These are phyloP conservation scores for Incumbomyces delicatus DNA, from an alignment of 2,329 filamentous ascomycete genomes.

Conservation along the genomic window DNA sequence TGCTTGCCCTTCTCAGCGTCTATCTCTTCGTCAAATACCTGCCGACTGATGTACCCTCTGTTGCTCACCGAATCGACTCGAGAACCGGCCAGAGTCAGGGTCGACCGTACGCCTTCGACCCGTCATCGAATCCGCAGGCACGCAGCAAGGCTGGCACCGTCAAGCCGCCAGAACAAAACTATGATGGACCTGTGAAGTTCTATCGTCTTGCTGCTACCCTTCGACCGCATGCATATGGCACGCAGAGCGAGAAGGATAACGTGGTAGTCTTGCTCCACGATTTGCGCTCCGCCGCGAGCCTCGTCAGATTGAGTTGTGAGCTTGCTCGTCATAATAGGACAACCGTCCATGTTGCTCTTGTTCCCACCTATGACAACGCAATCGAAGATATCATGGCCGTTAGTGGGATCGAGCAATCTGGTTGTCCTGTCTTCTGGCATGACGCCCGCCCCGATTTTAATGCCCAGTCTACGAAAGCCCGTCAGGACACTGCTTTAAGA, in stretches of 20 bases:
- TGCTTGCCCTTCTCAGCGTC: conserved; percentile 42
- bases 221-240: conserved; percentile 3
- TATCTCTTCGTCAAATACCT: conserved; percentile 59
- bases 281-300: conserved; percentile 58
- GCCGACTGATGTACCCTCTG: conserved; percentile 39
- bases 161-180: conserved; percentile 35
- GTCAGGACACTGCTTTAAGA: conserved; percentile 55
- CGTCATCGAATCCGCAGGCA: neutral
- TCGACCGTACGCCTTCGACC: neutral
- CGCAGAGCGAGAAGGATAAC: conserved; percentile 49
- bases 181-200: conserved; percentile 62
- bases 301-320: conserved; percentile 76
- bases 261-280: conserved; percentile 71
- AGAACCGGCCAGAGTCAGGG: conserved; percentile 4
- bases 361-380: conserved; percentile 62
- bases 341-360: conserved; percentile 70
- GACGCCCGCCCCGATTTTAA: conserved; percentile 69
- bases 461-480: conserved; percentile 57
- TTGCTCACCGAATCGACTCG: conserved; percentile 25
- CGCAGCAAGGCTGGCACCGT: conserved; percentile 12
- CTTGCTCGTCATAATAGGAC: conserved; percentile 64
- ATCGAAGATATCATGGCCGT: conserved; percentile 61
- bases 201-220: conserved; percentile 44
- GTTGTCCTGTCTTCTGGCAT: conserved; percentile 58
- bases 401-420: conserved; percentile 62